A percentile compares a stretch with the other conserved stretches of the same genome.
phyloP scores from a whole-genome alignment of 208 protist genomes.

The Jaenimonas drosophilae region DNA sequence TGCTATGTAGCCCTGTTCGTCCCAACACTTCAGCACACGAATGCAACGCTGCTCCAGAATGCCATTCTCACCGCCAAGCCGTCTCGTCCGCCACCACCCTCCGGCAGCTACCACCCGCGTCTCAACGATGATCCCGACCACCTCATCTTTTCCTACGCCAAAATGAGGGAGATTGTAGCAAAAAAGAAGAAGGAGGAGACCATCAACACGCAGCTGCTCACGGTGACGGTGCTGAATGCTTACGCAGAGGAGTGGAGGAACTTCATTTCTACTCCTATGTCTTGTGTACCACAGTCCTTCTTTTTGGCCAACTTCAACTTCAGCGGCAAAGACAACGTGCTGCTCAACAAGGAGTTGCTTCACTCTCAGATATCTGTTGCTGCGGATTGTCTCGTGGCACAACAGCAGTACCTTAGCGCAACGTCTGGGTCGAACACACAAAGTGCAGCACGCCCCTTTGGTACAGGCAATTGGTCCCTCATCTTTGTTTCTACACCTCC shows the following conservation, averaged over 20 bases:
- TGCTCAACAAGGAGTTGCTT: constrained; percentile 73
- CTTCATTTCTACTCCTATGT: constrained; percentile 56
- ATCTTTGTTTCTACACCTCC: no score
- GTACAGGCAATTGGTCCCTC: constrained; percentile 23
- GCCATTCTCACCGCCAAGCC: constrained; percentile 29
- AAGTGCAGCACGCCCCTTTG: constrained; percentile 2
- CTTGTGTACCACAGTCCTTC: constrained; percentile 59
- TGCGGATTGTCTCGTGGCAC: constrained; percentile 29
- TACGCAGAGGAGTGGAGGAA: constrained; percentile 78
- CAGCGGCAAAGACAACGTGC: constrained; percentile 16
- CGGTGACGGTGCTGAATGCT: constrained; percentile 65
- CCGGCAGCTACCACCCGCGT: constrained; percentile 11
- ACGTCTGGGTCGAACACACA: not conserved
- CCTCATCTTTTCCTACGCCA: constrained; percentile 73
- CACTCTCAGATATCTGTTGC: constrained; percentile 65
- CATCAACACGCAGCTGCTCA: constrained; percentile 56
- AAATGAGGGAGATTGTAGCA: constrained; percentile 67
- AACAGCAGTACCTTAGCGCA: constrained; percentile 9
- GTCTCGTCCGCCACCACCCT: constrained; percentile 17
- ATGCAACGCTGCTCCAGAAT: constrained; percentile 59
- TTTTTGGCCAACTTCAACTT: constrained; percentile 74
- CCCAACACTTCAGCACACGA: constrained; percentile 70
- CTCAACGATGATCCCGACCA: constrained; percentile 69
- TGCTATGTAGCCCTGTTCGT: constrained; percentile 73
- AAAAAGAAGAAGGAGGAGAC: constrained; percentile 51